Percentiles rank a stretch among this genome's conserved stretches.
phyloP scores from a whole-genome alignment of 345 rosid species.

The Boechera retrofracta region DNA sequence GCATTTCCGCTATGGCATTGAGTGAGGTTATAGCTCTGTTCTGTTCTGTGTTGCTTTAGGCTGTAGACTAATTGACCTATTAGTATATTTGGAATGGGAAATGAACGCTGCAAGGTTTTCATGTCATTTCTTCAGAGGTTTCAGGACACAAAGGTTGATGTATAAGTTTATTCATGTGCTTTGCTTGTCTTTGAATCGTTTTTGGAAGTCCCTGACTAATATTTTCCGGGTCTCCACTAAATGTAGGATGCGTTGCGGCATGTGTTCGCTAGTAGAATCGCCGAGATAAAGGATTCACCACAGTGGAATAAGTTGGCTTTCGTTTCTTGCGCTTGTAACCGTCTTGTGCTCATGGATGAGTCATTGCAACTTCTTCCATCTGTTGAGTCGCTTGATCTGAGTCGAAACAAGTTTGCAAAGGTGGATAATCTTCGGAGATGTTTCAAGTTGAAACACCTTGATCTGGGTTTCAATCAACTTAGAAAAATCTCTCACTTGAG shows the following conservation, averaged over 20 bases:
- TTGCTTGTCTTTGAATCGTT: slow-evolving; percentile 21
- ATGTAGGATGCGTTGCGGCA: slow-evolving; percentile 90
- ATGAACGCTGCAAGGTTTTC: slow-evolving; percentile 37
- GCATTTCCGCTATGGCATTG: slow-evolving; percentile 29
- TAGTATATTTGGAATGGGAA: slow-evolving; percentile 40
- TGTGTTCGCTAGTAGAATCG: slow-evolving; percentile 93
- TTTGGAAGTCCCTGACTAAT: slow-evolving; percentile 29
- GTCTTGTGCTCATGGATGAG: slow-evolving; percentile 93
- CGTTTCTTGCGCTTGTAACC: slow-evolving; percentile 86
- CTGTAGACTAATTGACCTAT: slow-evolving; percentile 38
- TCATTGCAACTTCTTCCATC: slow-evolving; percentile 96
- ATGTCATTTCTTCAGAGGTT: slow-evolving; percentile 39
- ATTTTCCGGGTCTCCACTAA: slow-evolving; percentile 17
- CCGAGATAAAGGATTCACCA: slow-evolving; percentile 81
- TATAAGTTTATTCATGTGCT: slow-evolving; percentile 30
- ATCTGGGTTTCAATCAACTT: slow-evolving; percentile 93
- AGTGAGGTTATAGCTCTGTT: slow-evolving; percentile 32
- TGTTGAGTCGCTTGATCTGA: slow-evolving; percentile 94
- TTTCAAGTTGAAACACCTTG: slow-evolving; percentile 82
- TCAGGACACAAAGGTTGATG: slow-evolving; percentile 37
- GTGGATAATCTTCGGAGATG: slow-evolving; percentile 88
- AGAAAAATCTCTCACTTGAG: slow-evolving; percentile 67
- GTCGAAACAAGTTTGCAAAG: slow-evolving; percentile 91
- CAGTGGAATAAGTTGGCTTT: slow-evolving; percentile 89
- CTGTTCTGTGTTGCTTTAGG: slow-evolving; percentile 27